A percentile compares a stretch with the other conserved stretches of the same genome.
Conservation (phyloP, 2,329 filamentous ascomycete genomes). For the Trichoderma sp. region DNA sequence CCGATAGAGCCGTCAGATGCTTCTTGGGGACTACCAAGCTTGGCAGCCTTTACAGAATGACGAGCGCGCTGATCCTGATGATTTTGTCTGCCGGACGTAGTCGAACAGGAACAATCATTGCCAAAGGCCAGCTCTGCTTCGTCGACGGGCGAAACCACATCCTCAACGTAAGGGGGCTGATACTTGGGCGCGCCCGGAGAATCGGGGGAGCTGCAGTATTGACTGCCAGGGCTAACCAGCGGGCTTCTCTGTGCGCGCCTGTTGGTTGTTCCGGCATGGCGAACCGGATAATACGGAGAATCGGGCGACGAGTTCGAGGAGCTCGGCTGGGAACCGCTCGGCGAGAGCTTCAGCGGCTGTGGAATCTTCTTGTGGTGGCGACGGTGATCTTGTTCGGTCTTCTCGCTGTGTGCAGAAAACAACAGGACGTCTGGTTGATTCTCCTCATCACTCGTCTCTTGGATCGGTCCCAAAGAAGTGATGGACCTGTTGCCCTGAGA, state of each 20-base stretch:
- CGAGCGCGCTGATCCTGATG: background rate
- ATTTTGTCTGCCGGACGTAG: background rate
- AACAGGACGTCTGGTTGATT: background rate
- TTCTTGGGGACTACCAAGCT: constrained; percentile 1
- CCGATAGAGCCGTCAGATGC: constrained; percentile 8
- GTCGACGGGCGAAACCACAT: constrained; percentile 29
- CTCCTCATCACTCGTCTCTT: background rate
- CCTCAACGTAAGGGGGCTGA: constrained; percentile 37
- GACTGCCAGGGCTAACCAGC: constrained; percentile 13
- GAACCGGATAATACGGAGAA: constrained; percentile 33
- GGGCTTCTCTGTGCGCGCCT: constrained; percentile 37
- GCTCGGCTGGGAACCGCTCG: background rate
- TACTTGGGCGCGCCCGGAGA: constrained; percentile 30
- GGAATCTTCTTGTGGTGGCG: background rate
- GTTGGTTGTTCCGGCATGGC: constrained; percentile 35
- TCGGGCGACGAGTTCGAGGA: constrained; percentile 23
- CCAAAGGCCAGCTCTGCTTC: background rate
- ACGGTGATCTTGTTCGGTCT: background rate
- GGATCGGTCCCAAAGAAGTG: background rate
- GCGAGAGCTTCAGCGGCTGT: constrained; percentile 5
- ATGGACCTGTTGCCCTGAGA: background rate
- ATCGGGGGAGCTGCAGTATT: constrained; percentile 5
- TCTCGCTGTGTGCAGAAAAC: background rate
- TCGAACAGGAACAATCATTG: background rate
- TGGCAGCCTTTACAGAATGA: background rate